Conservation (phyloP, 768 basidiomycete species). For the Tylopilus balloui region DNA sequence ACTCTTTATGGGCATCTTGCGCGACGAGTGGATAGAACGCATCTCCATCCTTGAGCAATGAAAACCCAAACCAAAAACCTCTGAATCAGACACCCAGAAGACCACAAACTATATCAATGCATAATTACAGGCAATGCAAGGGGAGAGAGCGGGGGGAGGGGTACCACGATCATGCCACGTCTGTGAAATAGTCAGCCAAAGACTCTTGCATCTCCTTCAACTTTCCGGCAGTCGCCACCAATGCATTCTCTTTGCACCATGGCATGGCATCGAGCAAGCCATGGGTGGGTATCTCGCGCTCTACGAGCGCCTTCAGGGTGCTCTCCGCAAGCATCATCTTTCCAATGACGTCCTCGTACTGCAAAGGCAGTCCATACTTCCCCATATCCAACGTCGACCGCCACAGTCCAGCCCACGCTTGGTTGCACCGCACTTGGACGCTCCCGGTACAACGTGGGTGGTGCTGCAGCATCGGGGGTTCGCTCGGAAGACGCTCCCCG, state of each 20-base stretch:
- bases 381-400: slow-evolving; percentile 38
- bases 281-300: slow-evolving; percentile 38
- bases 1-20: slow-evolving; percentile 37
- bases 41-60: slow-evolving; percentile 21
- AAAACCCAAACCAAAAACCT: not conserved
- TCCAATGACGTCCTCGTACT: slow-evolving; percentile 42
- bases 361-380: slow-evolving; percentile 37
- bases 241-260: slow-evolving; percentile 41
- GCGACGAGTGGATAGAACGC: slow-evolving; percentile 36
- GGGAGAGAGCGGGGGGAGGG: not conserved
- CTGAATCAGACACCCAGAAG: slow-evolving; percentile 11
- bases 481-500: slow-evolving; percentile 41
- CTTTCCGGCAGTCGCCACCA: slow-evolving; percentile 40
- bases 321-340: slow-evolving; percentile 46
- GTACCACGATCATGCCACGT: slow-evolving; percentile 29
- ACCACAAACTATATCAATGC: not conserved
- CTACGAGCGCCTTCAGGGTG: slow-evolving; percentile 42
- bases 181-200: slow-evolving; percentile 44
- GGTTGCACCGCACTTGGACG: slow-evolving; percentile 39
- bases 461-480: slow-evolving; percentile 42
- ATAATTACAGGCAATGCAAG: slow-evolving; percentile 11
- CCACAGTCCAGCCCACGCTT: slow-evolving; percentile 46
- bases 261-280: slow-evolving; percentile 41
- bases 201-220: slow-evolving; percentile 45
- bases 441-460: slow-evolving; percentile 37